Percentiles rank a stretch among this genome's conserved stretches.
phyloP scores from a whole-genome alignment of 345 rosid genomes.

The Geranium brycei region DNA sequence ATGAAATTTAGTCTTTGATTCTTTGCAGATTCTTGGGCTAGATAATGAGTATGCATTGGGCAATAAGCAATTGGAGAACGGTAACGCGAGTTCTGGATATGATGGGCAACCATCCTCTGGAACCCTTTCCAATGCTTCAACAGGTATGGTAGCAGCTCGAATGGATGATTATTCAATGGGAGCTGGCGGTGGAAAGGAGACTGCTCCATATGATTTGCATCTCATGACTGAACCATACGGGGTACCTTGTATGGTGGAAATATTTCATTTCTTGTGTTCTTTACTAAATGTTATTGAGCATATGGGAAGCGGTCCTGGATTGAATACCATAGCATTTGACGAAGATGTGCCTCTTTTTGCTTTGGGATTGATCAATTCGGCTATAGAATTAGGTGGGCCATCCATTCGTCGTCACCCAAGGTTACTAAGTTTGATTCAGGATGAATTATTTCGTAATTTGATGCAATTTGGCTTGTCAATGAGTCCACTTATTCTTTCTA shows the following conservation, averaged over 20 bases:
- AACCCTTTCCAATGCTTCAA: slow-evolving; percentile 37
- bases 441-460: slow-evolving; percentile 82
- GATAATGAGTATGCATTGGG: slow-evolving; percentile 68
- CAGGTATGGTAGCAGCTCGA: slow-evolving; percentile 26
- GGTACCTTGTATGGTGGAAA: slow-evolving; percentile 94
- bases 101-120: slow-evolving; percentile 49
- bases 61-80: slow-evolving; percentile 61
- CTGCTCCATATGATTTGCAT: slow-evolving; percentile 60
- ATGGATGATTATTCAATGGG: slow-evolving; percentile 52
- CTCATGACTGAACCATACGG: slow-evolving; percentile 89
- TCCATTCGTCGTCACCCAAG: slow-evolving; percentile 71
- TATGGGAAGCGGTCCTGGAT: slow-evolving; percentile 56
- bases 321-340: slow-evolving; percentile 75
- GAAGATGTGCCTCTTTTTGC: slow-evolving; percentile 98
- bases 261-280: slow-evolving; percentile 85
- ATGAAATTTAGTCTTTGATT: slow-evolving; percentile 4
- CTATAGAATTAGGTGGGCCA: slow-evolving; percentile 79
- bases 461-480: slow-evolving; percentile 92
- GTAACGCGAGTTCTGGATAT: slow-evolving; percentile 49
- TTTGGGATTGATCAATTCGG: slow-evolving; percentile 86
- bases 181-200: slow-evolving; percentile 47
- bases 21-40: slow-evolving; percentile 47
- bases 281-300: slow-evolving; percentile 67
- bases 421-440: slow-evolving; percentile 79
- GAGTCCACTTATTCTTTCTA: slow-evolving; percentile 95